These are phyloP conservation scores for Nakaseomyces bracarensis DNA, from an alignment of 1,139 yeast genomes.

Conservation along the genomic window DNA sequence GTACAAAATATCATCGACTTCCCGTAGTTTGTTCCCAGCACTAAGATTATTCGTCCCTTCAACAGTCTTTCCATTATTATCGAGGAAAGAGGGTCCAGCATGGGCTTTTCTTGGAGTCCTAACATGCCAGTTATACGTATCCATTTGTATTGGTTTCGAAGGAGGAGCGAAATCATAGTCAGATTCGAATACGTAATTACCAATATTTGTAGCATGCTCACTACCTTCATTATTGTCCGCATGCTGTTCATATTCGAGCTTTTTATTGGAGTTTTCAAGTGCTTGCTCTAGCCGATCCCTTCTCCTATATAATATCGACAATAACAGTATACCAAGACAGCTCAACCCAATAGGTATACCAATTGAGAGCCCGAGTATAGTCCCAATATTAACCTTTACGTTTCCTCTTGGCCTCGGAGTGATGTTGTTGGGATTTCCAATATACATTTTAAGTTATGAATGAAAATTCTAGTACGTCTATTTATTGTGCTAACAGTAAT, in stretches of 20 bases:
- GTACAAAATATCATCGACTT: constrained; percentile 17
- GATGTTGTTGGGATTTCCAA: too few species aligned
- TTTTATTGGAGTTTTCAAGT: neutral
- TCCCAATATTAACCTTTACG: neutral
- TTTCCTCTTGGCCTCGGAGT: too few species aligned
- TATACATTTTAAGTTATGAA: neutral
- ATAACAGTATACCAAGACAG: constrained; percentile 16
- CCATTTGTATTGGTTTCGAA: too few species aligned
- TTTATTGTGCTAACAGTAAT: too few species aligned
- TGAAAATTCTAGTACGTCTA: too few species aligned
- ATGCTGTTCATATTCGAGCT: neutral
- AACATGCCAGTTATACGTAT: neutral
- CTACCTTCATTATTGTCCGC: neutral
- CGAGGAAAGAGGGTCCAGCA: constrained; percentile 3
- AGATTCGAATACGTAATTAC: too few species aligned
- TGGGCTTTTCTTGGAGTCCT: constrained; percentile 9
- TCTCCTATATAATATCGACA: constrained; percentile 7
- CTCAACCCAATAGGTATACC: constrained; percentile 30
- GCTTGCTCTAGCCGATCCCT: neutral
- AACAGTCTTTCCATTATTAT: constrained; percentile 3
- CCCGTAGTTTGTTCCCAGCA: constrained; percentile 10
- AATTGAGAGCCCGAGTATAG: constrained; percentile 13
- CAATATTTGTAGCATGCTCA: neutral
- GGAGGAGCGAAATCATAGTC: too few species aligned
- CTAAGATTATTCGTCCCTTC: too few species aligned